Base-by-base conservation (phyloP, 257 asterid genomes). In the Scutellaria minor region DNA sequence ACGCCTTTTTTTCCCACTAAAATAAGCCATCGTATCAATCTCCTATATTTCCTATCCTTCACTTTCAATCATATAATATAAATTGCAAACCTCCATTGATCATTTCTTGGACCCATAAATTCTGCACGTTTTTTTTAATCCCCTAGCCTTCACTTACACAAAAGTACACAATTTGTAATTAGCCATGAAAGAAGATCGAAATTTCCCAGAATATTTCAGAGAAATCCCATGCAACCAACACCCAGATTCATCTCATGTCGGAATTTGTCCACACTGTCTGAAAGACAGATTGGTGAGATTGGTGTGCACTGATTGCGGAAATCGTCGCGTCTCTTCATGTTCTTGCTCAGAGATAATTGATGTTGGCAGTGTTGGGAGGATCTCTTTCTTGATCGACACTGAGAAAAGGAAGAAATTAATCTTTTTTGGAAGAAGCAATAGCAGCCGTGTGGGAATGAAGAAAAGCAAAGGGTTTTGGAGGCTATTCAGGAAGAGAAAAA, bases 301-400 rank as follows among this genome's bases (percentile, higher is more conserved):
- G 55, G 87, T 89, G 2, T 93, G 98, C 75, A 78, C 94, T 0
- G 97, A 93, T 12, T 93, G 98, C 71, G 97, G 98, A 42, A 92
- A 88, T 31, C 90, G 85, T 69, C 80, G 97, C 9, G 80, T 86
- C 6, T 84, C 94, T 42, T 85, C 92, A 0, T 91, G 96, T 60
- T 85, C 96, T 35, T 91, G 97, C 81, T 85, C 96, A 0, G 90
- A 85, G 92, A 70, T 89, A 88, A 79, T 80, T 57, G 96, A 91
- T 7, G 82, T 86, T 1, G 96, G 90, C 0, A 81, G 92, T 14
- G 90, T 91, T 13, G 97, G 94, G 4, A 77, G 98, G 61, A 71
- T 90, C 52, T 93, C 96, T 0, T 93, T 84, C 50, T 77, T 91
- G 58, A 79, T 89, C 8, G 92, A 89, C 12, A 86, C 81, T 48